Evolutionary conservation across 352 stramenopile species (phyloP).

Genomic region (Globisporangium sylvaticum): DNA sequence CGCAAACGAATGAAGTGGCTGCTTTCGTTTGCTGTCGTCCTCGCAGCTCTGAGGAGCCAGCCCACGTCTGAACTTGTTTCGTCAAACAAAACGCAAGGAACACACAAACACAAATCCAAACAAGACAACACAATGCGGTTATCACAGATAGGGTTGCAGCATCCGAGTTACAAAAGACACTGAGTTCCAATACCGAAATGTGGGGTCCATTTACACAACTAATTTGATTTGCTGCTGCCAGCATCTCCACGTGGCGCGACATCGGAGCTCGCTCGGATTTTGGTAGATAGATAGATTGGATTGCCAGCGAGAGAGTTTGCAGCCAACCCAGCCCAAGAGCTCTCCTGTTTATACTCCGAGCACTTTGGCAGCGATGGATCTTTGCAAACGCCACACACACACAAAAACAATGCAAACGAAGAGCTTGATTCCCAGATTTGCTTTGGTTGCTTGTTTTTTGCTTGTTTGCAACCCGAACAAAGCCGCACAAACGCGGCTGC

Average conservation of each 20-base stretch:
- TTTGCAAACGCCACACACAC: neutral
- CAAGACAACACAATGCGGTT: neutral
- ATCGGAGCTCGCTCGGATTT: neutral
- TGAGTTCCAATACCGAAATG: neutral
- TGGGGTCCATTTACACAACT: neutral
- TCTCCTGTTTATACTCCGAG: neutral
- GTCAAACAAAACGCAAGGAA: neutral
- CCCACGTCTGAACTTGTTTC: neutral
- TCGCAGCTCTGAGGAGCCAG: neutral
- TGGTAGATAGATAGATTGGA: neutral
- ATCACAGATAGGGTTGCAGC: neutral
- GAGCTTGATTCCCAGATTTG: neutral
- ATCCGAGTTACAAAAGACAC: too few species aligned
- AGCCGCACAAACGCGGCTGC: neutral
- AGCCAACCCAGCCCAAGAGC: neutral
- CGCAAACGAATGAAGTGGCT: neutral
- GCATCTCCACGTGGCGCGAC: neutral
- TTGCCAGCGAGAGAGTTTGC: neutral
- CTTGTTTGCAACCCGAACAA: neutral
- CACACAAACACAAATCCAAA: neutral
- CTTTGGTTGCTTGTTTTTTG: neutral
- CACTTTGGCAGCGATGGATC: constrained; percentile 1
- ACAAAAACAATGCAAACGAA: neutral
- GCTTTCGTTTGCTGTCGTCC: neutral
- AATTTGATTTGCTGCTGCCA: neutral